Evolutionary conservation across 1,284 basidiomycete genomes (phyloP).

Genomic region (Rhizoctonia solani): DNA sequence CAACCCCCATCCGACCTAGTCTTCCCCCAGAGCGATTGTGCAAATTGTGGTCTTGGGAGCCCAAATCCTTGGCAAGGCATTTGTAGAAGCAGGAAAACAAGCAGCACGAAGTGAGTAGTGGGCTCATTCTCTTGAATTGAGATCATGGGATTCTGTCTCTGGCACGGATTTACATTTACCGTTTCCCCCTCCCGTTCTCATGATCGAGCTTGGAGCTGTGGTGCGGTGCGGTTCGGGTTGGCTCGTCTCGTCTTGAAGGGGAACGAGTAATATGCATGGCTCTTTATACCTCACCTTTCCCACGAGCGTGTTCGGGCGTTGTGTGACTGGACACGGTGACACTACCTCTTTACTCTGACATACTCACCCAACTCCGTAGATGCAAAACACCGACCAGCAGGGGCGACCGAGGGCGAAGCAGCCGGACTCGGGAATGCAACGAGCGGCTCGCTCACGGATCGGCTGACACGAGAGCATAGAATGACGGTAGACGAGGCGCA

Average conservation of each 20-base stretch:
- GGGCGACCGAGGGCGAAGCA: conserved; percentile 61
- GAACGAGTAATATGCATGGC: too few species aligned
- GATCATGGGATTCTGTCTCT: not conserved
- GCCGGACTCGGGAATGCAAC: conserved; percentile 74
- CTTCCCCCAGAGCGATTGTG: conserved; percentile 74
- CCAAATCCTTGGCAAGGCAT: conserved; percentile 89
- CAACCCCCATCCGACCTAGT: too few species aligned
- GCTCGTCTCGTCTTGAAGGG: too few species aligned
- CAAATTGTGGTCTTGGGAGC: conserved; percentile 82
- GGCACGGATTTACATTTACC: not conserved
- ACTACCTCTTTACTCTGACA: conserved; percentile 7
- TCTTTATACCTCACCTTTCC: conserved; percentile 26
- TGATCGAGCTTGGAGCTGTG: conserved; percentile 9
- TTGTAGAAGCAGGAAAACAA: conserved; percentile 88
- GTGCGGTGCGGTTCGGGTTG: too few species aligned
- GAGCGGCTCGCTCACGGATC: conserved; percentile 73
- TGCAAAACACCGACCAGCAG: conserved; percentile 74
- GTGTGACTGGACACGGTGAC: not conserved
- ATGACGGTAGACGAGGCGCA: conserved; percentile 98
- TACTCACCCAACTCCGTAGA: conserved; percentile 55
- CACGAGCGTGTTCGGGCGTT: conserved; percentile 9
- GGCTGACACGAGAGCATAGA: conserved; percentile 77
- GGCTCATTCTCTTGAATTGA: too few species aligned
- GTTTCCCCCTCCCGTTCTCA: not conserved
- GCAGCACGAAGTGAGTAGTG: conserved; percentile 83